Evolutionary conservation across 2,329 filamentous ascomycete species (phyloP), one percentile per base, ranked within the genome.

Genomic region (Clonostachys chloroleuca): DNA sequence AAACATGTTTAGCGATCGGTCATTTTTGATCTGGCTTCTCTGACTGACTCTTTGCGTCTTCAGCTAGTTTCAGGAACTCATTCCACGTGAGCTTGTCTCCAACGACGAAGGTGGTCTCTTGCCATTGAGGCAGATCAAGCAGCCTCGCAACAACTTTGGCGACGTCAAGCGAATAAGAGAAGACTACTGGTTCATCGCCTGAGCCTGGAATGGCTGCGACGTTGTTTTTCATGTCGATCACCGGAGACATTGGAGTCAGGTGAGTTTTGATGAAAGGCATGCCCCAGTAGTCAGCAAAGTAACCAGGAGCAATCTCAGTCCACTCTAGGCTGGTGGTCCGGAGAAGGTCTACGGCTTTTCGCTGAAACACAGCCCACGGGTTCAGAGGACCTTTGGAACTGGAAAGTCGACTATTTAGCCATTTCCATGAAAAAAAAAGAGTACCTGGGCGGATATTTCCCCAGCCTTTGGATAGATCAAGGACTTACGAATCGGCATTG

Each of bases 151-250:
- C 63, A 45, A 74, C 78, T 35, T 57, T 64, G 5, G 68, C 75
- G 40, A 81, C 59, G 53, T 81, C 77, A 6, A 59, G 58, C 1
- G 68, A 74, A 52, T 78, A 72, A 0, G 75, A 79, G 56, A 77
- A 72, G 4, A 64, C 58, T 8, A 74, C 61, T 4, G 58, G 58
- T 6, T 59, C 63, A n/a, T 72, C 61, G 0, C 78, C 78, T 18
- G 69, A 62, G 0, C 73, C 75, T 0, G 77, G 75, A 18, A 79
- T 70, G 12, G 67, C 72, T 1, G 77, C 77, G 4, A 58, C 59
- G 13, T 70, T 67, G 48, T 64, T 63, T 5, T 55, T 47, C 12
- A 78, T 65, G 52, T 78, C 72, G 16, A 78, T 50, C 5, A 69
- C 64, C 12, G 74, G 66, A 1, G 66, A 59, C 45, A 64, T 60